These are phyloP conservation scores for Ophiostoma quercus DNA, from an alignment of 2,329 filamentous ascomycete species.

Conservation along the genomic window DNA sequence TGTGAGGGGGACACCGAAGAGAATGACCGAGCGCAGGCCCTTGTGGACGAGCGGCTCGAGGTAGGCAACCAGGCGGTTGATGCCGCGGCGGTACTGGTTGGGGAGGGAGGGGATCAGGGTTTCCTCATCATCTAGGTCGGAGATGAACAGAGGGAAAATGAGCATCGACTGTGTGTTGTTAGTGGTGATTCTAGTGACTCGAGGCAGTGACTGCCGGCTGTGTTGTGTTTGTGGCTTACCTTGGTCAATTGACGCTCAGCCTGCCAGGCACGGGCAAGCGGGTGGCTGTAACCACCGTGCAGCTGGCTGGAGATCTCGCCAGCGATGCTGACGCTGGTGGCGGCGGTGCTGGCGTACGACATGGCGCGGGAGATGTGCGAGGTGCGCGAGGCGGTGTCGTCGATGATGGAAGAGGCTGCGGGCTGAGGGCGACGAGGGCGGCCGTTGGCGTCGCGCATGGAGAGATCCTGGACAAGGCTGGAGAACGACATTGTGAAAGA, in stretches of 20 bases:
- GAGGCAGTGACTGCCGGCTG: background rate
- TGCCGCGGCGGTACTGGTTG: slow-evolving; percentile 78
- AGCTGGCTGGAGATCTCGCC: slow-evolving; percentile 78
- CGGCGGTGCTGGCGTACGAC: slow-evolving; percentile 62
- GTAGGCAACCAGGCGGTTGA: slow-evolving; percentile 81
- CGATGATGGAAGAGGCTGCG: slow-evolving; percentile 52
- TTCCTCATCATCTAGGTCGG: slow-evolving; percentile 90
- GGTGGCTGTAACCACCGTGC: slow-evolving; percentile 77
- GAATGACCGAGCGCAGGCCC: slow-evolving; percentile 84
- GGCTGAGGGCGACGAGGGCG: slow-evolving; percentile 46
- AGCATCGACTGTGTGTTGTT: slow-evolving; percentile 72
- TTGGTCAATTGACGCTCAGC: slow-evolving; percentile 80
- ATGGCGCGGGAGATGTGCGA: slow-evolving; percentile 59
- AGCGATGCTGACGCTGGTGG: slow-evolving; percentile 63
- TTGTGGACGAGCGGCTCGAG: slow-evolving; percentile 82
- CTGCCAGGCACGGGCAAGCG: slow-evolving; percentile 74
- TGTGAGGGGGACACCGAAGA: slow-evolving; percentile 87
- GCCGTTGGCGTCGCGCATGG: slow-evolving; percentile 49
- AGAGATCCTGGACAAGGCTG: slow-evolving; percentile 60
- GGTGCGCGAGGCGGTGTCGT: slow-evolving; percentile 54
- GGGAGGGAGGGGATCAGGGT: slow-evolving; percentile 84
- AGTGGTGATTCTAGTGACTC: background rate
- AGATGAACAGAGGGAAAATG: slow-evolving; percentile 95
- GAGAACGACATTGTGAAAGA: slow-evolving; percentile 58
- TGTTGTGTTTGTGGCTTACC: slow-evolving; percentile 47